Evolutionary conservation across 1,284 basidiomycete species (phyloP).

Genomic region (Ganoderma boninense): DNA sequence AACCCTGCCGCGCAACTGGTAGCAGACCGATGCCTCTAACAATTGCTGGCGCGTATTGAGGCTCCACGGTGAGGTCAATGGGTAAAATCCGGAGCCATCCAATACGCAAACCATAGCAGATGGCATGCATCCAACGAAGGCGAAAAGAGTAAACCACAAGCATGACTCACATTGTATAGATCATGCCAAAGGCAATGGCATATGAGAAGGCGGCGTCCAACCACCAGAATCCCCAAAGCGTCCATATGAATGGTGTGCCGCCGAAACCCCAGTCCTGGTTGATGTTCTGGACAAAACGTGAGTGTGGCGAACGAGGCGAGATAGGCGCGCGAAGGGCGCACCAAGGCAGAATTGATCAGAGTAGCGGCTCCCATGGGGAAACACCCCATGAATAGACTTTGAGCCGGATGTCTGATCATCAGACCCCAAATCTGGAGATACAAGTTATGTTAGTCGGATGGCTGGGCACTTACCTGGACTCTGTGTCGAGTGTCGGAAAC

Average conservation of each 20-base stretch:
- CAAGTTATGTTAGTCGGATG: neutral
- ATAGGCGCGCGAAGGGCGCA: conserved; percentile 19
- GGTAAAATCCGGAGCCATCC: neutral
- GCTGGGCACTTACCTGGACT: neutral
- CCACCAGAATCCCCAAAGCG: conserved; percentile 74
- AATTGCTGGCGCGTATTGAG: neutral
- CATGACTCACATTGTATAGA: conserved; percentile 60
- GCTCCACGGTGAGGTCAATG: neutral
- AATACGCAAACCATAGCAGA: neutral
- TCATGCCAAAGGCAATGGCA: conserved; percentile 60
- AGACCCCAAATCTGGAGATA: conserved; percentile 36
- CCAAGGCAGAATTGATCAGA: conserved; percentile 46
- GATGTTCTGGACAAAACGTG: conserved; percentile 31
- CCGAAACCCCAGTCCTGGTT: conserved; percentile 50
- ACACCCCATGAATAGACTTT: conserved; percentile 68
- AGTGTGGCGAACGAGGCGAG: neutral
- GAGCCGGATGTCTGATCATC: conserved; percentile 56
- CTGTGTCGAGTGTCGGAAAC: conserved; percentile 1
- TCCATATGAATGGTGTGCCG: conserved; percentile 53
- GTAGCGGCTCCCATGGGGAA: conserved; percentile 70
- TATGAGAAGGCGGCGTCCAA: conserved; percentile 57
- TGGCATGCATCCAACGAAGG: neutral
- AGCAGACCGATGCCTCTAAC: neutral
- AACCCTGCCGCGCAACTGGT: neutral
- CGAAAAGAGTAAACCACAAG: neutral